Evolutionary conservation across 1,139 yeast genomes (phyloP).

Genomic region (Arxiozyma bovina): DNA sequence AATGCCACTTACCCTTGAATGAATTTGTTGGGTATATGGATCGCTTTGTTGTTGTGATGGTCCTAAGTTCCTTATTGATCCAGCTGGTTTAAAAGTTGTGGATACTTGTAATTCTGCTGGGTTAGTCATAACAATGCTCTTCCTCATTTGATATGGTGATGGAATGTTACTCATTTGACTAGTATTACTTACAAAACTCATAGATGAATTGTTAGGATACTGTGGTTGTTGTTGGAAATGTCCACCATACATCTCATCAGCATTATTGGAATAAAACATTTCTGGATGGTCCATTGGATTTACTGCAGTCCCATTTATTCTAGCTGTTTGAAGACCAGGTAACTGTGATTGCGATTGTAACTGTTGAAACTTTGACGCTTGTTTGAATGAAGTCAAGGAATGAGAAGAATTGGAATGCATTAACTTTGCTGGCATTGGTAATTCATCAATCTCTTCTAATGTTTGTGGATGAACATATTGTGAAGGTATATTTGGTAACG

Average conservation of each 20-base stretch:
- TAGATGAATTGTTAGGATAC: conserved; percentile 6
- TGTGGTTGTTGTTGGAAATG: conserved; percentile 4
- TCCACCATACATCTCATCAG: neutral
- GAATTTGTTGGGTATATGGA: conserved; percentile 12
- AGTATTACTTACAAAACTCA: conserved; percentile 9
- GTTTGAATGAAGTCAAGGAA: conserved; percentile 25
- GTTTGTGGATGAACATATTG: conserved; percentile 19
- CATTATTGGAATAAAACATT: conserved; percentile 17
- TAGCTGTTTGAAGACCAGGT: conserved; percentile 13
- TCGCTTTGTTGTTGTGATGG: conserved; percentile 20
- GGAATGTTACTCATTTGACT: conserved; percentile 15
- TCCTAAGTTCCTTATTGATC: conserved; percentile 34
- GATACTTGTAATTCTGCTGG: conserved; percentile 55
- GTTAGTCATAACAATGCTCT: conserved; percentile 69
- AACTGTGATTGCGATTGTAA: conserved; percentile 6
- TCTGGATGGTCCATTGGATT: conserved; percentile 30
- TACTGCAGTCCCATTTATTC: conserved; percentile 22
- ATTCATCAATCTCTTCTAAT: conserved; percentile 23
- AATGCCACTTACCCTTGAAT: conserved; percentile 24
- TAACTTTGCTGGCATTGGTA: conserved; percentile 27
- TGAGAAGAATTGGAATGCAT: conserved; percentile 21
- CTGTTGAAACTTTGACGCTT: conserved; percentile 12
- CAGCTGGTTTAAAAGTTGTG: conserved; percentile 61
- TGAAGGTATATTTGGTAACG: conserved; percentile 13
- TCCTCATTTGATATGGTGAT: conserved; percentile 43